Base-by-base conservation (phyloP, 305 asterid genomes). In the Fraxinus xanthoxyloides region DNA sequence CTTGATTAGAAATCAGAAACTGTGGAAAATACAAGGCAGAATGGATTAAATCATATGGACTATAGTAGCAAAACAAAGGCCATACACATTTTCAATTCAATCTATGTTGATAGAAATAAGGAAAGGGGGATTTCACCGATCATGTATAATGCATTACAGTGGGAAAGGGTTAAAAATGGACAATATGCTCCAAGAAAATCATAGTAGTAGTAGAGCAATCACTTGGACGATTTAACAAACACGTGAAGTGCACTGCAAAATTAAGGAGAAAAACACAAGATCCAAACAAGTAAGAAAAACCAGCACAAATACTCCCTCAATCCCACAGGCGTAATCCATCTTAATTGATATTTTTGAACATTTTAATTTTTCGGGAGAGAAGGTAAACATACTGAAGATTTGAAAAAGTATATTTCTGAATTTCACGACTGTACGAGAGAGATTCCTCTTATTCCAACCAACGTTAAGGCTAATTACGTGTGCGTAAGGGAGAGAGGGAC, bases 171-270 rank as follows among this genome's bases (percentile, higher is more conserved):
- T 15, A 38, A 40, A 28, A 24, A 61, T 63, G 26, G 61, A 76
- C 77, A 72, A 59, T 1, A 54, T 21, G 7, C 30, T 21, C 8
- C 19, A 67, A 36, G 69, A 63, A 26, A 63, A 72, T 72, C 59
- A 48, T 35, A 2, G 10, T 13, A 38, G 69, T 19, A 72, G 76
- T 76, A 79, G 72, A 65, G 21, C 10, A 43, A 30, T 65, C 81
- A 21, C 8, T 24, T 12, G 73, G 15, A 75, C 85, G 10, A 77
- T 82, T 77, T 67, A 40, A 56, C 87, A 82, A 82, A 84, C 86
- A 87, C 78, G 59, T 84, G 72, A 84, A 69, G 78, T 75, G 86
- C 86, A 70, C 51, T 3, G 2, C 0, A 10, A 28, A 12, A n/a
- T 31, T 74, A n/a, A 34, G n/a, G 26, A 7, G 30, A 2, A 6